Percentiles rank a stretch among this genome's conserved stretches.
Conservation (phyloP, 2,329 filamentous ascomycete species). For the Chalara sp. region DNA sequence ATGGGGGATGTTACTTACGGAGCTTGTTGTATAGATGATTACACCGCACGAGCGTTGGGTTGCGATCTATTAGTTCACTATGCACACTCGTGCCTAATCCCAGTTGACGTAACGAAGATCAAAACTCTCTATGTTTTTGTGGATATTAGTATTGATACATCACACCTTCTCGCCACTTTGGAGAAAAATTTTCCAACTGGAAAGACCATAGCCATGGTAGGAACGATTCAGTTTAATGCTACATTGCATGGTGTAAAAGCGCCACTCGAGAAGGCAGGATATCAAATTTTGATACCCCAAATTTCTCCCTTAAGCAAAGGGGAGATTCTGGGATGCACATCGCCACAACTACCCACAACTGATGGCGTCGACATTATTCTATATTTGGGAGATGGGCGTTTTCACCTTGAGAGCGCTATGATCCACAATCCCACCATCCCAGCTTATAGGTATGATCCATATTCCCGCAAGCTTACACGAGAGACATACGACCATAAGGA, state of each 20-base stretch:
- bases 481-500: slow-evolving; percentile 90
- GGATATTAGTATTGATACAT: slow-evolving; percentile 90
- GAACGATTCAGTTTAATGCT: slow-evolving; percentile 98
- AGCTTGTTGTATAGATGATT: slow-evolving; percentile 97
- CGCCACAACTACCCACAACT: slow-evolving; percentile 57
- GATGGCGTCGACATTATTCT: slow-evolving; percentile 69
- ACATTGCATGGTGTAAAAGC: slow-evolving; percentile 82
- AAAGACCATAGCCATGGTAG: slow-evolving; percentile 86
- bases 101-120: slow-evolving; percentile 92
- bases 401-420: slow-evolving; percentile 98
- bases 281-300: slow-evolving; percentile 80
- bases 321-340: slow-evolving; percentile 96
- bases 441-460: slow-evolving; percentile 95
- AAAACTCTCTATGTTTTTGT: slow-evolving; percentile 98
- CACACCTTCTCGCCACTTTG: slow-evolving; percentile 78
- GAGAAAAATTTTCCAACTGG: slow-evolving; percentile 80
- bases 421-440: slow-evolving; percentile 91
- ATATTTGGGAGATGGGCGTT: slow-evolving; percentile 86
- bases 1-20: slow-evolving; percentile 99
- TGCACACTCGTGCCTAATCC: slow-evolving; percentile 92
- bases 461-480: slow-evolving; percentile 82
- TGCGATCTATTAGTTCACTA: slow-evolving; percentile 96
- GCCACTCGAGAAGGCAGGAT: slow-evolving; percentile 75
- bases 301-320: slow-evolving; percentile 89
- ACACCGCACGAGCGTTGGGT: slow-evolving; percentile 86